These are phyloP conservation scores for Piromyces finnis DNA, from an alignment of 192 early-diverging fungal genomes.

Conservation along the genomic window DNA sequence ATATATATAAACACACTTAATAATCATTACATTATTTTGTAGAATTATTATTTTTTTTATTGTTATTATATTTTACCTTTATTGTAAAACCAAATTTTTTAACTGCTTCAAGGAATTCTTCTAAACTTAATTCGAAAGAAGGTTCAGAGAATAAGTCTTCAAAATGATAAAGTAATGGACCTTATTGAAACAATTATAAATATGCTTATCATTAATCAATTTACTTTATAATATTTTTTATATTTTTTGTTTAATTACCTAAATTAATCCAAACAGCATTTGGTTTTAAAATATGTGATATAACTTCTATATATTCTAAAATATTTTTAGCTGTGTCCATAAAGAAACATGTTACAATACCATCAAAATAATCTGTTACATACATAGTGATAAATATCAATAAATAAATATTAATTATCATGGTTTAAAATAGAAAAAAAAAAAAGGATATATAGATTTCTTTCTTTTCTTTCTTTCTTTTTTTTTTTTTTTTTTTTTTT, in stretches of 20 bases:
- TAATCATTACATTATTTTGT: too few relatives aligned
- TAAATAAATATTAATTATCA: not conserved
- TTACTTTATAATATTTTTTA: not conserved
- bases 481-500: too few relatives aligned
- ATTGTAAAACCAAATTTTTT: constrained; percentile 4
- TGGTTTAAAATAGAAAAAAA: not conserved
- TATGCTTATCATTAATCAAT: not conserved
- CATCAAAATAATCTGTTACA: constrained; percentile 50
- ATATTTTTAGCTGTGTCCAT: constrained; percentile 93
- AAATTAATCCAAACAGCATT: constrained; percentile 73
- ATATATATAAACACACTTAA: too few relatives aligned
- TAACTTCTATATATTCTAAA: constrained; percentile 67
- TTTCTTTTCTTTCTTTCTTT: too few relatives aligned
- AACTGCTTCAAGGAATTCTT: constrained; percentile 43
- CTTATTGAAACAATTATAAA: constrained; percentile 6
- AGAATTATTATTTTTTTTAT: too few relatives aligned
- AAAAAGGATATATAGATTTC: too few relatives aligned
- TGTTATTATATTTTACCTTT: not conserved
- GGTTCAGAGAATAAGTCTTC: constrained; percentile 63
- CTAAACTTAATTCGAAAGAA: constrained; percentile 73
- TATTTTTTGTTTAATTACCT: constrained; percentile 14
- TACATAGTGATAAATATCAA: not conserved
- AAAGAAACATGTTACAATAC: constrained; percentile 88
- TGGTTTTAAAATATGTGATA: constrained; percentile 55
- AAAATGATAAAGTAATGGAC: constrained; percentile 87